Conservation (phyloP, 441 rosid species). For the Jatropha podagrica region DNA sequence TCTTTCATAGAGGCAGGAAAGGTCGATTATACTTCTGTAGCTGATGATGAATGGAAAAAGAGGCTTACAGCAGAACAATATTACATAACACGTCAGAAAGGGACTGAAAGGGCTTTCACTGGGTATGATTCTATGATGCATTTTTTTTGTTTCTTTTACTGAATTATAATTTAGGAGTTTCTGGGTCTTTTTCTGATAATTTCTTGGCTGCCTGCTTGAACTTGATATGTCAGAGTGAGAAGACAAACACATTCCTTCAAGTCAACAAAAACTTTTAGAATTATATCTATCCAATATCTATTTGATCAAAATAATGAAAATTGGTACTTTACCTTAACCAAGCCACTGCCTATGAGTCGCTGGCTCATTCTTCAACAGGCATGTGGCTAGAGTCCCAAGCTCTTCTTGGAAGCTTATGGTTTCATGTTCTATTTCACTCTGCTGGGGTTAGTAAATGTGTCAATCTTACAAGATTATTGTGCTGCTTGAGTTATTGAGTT, state of each 20-base stretch:
- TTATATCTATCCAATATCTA: background rate
- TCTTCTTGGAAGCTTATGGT: too few species aligned
- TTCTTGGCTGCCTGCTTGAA: background rate
- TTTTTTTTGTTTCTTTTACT: background rate
- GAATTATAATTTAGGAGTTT: background rate
- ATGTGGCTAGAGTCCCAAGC: too few species aligned
- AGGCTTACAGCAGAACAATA: slow-evolving; percentile 66
- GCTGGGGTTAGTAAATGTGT: too few species aligned
- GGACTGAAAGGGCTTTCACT: slow-evolving; percentile 88
- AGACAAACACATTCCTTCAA: background rate
- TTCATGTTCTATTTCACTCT: too few species aligned
- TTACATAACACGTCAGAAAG: slow-evolving; percentile 72
- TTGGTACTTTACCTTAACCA: too few species aligned
- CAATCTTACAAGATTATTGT: background rate
- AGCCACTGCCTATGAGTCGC: too few species aligned
- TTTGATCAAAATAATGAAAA: background rate
- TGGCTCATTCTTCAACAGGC: too few species aligned
- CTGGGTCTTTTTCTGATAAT: background rate
- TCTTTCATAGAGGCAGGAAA: slow-evolving; percentile 35
- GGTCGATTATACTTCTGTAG: slow-evolving; percentile 41
- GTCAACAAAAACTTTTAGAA: background rate
- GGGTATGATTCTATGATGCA: slow-evolving; percentile 47
- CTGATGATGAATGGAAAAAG: slow-evolving; percentile 74
- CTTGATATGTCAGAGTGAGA: background rate
- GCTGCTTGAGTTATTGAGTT: background rate